Base-by-base conservation (phyloP, 2,329 filamentous ascomycete species). In the Albophoma yamanashiensis region DNA sequence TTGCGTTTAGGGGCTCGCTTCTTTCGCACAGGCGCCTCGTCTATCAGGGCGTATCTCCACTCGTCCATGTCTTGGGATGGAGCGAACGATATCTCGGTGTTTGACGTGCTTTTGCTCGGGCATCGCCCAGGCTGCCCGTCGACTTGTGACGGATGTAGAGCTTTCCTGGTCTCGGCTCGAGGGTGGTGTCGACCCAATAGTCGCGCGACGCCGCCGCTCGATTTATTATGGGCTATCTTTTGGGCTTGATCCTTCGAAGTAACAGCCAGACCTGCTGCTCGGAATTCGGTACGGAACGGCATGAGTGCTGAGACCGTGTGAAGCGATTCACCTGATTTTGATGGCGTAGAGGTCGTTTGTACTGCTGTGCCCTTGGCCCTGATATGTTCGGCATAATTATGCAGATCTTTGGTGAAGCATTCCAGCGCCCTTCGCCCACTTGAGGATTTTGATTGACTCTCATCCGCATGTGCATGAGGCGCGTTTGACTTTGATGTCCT, bases 211-310 rank as follows among this genome's bases (percentile, higher is more conserved):
- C 61, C 60, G 38, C 63, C 57, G 57, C 61, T 62, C 47, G 62
- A 52, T 36, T 62, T 64, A 58, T 68, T 62, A 43, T 58, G 43
- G 60, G 67, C 52, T 52, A 66, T 58, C 47, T 65, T 25, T 61
- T 73, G 68, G 76, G 78, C 64, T 78, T 82, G 61, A 63, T 73
- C 62, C 55, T 70, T 70, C 42, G 82, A 83, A 14, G 83, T 85
- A 1, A 85, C 78, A 2, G 82, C 81, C 57, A 86, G 73, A 1
- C 82, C 81, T 59, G 79, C 82, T 60, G 76, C 75, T 60, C 72
- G 73, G 62, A 86, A 84, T 62, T 85, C 76, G 4, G 76, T 71
- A 55, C 75, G 77, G 65, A 79, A 85, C 2, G 82, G 82, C 34
- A 83, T 67, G 3, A 85, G 70, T 38, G 79, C 80, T 34, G 77